phyloP scores from a whole-genome alignment of 2,329 filamentous ascomycete genomes.

The Cytospora piceicola region DNA sequence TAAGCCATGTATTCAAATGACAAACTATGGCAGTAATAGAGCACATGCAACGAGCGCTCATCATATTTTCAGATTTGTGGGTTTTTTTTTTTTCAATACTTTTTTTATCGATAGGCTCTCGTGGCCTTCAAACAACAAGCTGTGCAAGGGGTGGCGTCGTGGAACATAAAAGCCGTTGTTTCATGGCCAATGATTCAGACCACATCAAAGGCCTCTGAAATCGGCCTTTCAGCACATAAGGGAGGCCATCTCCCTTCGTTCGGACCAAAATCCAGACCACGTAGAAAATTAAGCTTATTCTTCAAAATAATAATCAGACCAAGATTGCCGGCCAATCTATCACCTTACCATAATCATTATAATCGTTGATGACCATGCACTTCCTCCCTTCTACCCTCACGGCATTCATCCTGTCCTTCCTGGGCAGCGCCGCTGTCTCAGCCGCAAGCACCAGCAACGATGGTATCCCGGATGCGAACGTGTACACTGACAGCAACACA shows the following conservation, averaged over 20 bases:
- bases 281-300: slow-evolving; percentile 7
- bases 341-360: background rate
- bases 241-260: slow-evolving; percentile 8
- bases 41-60: background rate
- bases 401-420: slow-evolving; percentile 18
- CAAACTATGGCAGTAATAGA: background rate
- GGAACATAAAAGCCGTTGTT: background rate
- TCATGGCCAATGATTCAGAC: slow-evolving; percentile 14
- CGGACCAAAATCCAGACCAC: background rate
- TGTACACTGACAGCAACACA: slow-evolving; percentile 25
- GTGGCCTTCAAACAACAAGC: slow-evolving; percentile 13
- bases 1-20: background rate
- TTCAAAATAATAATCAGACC: background rate
- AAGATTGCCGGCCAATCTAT: slow-evolving; percentile 29
- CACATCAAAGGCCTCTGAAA: background rate
- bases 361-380: slow-evolving; percentile 16
- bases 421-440: slow-evolving; percentile 1
- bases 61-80: background rate
- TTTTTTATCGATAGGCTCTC: background rate
- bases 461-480: slow-evolving; percentile 19
- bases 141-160: slow-evolving; percentile 8
- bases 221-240: slow-evolving; percentile 10
- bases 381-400: slow-evolving; percentile 11
- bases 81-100: no score
- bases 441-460: slow-evolving; percentile 18